These are phyloP conservation scores for Aspergillus sp. DNA, from an alignment of 2,329 filamentous ascomycete genomes.

Conservation along the genomic window DNA sequence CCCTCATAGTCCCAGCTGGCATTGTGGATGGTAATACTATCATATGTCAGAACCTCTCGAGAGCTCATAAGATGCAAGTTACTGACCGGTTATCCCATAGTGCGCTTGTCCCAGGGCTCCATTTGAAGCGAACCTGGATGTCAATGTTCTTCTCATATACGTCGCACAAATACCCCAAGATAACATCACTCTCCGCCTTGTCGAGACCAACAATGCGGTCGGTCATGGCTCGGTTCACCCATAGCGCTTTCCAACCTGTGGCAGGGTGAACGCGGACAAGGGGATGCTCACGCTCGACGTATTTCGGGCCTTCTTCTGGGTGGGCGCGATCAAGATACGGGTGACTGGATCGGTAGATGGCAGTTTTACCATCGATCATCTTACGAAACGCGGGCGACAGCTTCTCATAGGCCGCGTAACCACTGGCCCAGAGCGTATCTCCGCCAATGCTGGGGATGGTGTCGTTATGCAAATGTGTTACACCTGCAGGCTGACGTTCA, in stretches of 20 bases:
- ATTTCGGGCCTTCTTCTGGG: slow-evolving; percentile 62
- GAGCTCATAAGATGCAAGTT: background rate
- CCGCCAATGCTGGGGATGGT: slow-evolving; percentile 66
- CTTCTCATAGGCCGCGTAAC: slow-evolving; percentile 73
- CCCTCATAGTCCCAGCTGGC: slow-evolving; percentile 74
- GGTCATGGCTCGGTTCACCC: slow-evolving; percentile 71
- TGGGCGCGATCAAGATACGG: slow-evolving; percentile 66
- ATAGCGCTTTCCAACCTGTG: slow-evolving; percentile 73
- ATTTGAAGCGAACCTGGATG: slow-evolving; percentile 71
- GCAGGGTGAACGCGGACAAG: slow-evolving; percentile 71
- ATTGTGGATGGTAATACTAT: slow-evolving; percentile 70
- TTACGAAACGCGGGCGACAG: slow-evolving; percentile 69
- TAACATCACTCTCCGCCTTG: slow-evolving; percentile 66
- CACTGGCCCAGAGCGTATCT: slow-evolving; percentile 72
- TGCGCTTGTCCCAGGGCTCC: slow-evolving; percentile 67
- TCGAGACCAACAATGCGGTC: slow-evolving; percentile 69
- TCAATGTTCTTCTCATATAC: slow-evolving; percentile 71
- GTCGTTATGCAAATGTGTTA: slow-evolving; percentile 71
- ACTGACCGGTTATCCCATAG: slow-evolving; percentile 61
- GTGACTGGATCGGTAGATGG: slow-evolving; percentile 67
- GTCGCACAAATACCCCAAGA: slow-evolving; percentile 66
- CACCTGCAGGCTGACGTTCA: slow-evolving; percentile 68
- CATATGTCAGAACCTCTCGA: background rate
- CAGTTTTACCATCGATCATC: slow-evolving; percentile 67
- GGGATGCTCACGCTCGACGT: slow-evolving; percentile 68